Percentiles rank a stretch among this genome's conserved stretches.
Conservation (phyloP, 2,329 filamentous ascomycete species). For the Scolecobasidium constrictum region DNA sequence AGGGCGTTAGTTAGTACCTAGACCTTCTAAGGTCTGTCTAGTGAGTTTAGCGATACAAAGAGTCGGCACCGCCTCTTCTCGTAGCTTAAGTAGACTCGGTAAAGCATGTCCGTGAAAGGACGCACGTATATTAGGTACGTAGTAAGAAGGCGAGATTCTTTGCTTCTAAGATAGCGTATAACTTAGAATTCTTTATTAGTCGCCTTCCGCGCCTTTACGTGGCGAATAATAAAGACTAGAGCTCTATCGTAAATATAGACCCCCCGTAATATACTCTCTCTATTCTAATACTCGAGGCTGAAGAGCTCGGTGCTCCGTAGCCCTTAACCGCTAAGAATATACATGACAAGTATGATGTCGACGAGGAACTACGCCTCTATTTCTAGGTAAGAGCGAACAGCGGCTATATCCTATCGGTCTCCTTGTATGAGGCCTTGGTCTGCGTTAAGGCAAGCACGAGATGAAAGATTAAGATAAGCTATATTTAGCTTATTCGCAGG, state of each 20-base stretch:
- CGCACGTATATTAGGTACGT: background rate
- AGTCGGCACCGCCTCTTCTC: background rate
- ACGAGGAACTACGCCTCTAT: background rate
- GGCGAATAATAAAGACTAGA: background rate
- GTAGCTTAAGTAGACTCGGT: background rate
- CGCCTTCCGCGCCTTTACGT: background rate
- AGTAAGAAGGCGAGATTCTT: background rate
- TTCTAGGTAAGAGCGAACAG: background rate
- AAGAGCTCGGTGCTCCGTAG: background rate
- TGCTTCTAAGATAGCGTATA: background rate
- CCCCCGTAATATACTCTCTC: background rate
- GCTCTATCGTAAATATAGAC: background rate
- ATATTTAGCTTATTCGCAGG: background rate
- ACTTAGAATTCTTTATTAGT: background rate
- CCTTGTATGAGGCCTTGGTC: background rate
- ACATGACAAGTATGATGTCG: background rate
- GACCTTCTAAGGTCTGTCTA: background rate
- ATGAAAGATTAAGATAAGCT: slow-evolving; percentile 1
- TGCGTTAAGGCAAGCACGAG: background rate
- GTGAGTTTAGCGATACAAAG: background rate
- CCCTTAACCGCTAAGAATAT: background rate
- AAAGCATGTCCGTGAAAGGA: background rate
- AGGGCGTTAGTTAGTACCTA: background rate
- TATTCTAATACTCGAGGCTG: background rate
- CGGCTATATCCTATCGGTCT: background rate